Evolutionary conservation across 345 rosid genomes (phyloP), one percentile per base, ranked within the genome.

Genomic region (Eucalyptus albens): DNA sequence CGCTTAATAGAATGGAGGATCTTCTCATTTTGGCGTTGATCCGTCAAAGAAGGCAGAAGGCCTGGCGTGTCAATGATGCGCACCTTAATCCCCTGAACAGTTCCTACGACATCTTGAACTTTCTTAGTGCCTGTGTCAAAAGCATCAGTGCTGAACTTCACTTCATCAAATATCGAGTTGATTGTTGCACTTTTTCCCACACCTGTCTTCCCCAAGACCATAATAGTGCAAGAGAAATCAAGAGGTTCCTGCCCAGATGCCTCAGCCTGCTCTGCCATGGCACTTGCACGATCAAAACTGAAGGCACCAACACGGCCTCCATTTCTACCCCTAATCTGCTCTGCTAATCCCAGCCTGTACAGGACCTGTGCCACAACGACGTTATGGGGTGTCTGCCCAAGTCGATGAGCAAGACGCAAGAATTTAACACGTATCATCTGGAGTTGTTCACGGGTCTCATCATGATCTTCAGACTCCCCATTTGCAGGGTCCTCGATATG

Each of bases 291-390:
- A 92, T 98, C 99, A 91, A 97, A 98, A 92, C 99, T 96, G 89
- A 96, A 98, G 86, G 99, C 98, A 93, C 99, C 99, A 92, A 98
- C 99, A 87, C 99, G 99, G 33, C 99, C 97, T n/a, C 99, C 99
- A 91, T 94, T 96, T 93, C 99, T 94, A 55, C 99, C 99, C 81
- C 98, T 94, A 87, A 97, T 93, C 95, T 98, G 99, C 92, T 98
- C 99, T 22, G 99, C 99, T 88, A 98, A 92, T 89, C 99, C 99
- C 89, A 98, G 93, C 91, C 99, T 94, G 93, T 98, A 98, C 89
- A 98, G 91, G 91, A 98, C 99, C 95, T 98, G 99, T 37, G 99
- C 99, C 90, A 98, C 99, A 24, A 98, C 99, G 86, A 98, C 99
- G 92, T 98, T 98, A 91, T 98, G 99, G 15, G 99, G 99, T 50